Percentiles rank a stretch among this genome's conserved stretches.
phyloP scores from a whole-genome alignment of 2,329 filamentous ascomycete species.

The Colletotrichum chrysophilum region DNA sequence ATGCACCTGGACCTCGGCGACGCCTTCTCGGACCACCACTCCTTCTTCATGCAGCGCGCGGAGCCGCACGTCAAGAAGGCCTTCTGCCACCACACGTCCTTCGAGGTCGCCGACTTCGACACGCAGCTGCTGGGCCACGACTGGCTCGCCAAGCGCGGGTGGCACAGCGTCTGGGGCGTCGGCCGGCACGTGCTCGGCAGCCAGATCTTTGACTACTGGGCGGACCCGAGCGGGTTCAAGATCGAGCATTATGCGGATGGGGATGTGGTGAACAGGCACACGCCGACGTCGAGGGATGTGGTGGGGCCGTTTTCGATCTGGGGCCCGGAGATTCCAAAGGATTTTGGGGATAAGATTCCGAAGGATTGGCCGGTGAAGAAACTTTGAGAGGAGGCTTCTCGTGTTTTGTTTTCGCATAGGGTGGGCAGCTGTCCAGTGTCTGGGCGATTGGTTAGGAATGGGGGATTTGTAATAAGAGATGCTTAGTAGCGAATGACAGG shows the following conservation, averaged over 20 bases:
- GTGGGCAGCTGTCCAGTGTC: neutral
- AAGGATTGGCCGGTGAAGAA: neutral
- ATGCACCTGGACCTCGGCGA: constrained; percentile 58
- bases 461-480: neutral
- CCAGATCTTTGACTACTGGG: constrained; percentile 71
- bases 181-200: constrained; percentile 64
- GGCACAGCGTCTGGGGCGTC: constrained; percentile 63
- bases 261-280: constrained; percentile 61
- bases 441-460: neutral
- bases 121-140: constrained; percentile 65
- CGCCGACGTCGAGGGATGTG: constrained; percentile 29
- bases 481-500: neutral
- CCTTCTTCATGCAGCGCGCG: constrained; percentile 51
- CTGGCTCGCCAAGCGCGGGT: constrained; percentile 59
- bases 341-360: neutral
- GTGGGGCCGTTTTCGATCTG: constrained; percentile 12
- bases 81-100: constrained; percentile 30
- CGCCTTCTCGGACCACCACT: constrained; percentile 58
- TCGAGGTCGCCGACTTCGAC: constrained; percentile 64
- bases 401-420: neutral
- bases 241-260: constrained; percentile 68
- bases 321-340: constrained; percentile 24
- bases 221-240: constrained; percentile 56
- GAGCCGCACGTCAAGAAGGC: constrained; percentile 11
- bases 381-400: neutral